Evolutionary conservation across 352 stramenopile genomes (phyloP).

Genomic region (Phytopythium sindhum): DNA sequence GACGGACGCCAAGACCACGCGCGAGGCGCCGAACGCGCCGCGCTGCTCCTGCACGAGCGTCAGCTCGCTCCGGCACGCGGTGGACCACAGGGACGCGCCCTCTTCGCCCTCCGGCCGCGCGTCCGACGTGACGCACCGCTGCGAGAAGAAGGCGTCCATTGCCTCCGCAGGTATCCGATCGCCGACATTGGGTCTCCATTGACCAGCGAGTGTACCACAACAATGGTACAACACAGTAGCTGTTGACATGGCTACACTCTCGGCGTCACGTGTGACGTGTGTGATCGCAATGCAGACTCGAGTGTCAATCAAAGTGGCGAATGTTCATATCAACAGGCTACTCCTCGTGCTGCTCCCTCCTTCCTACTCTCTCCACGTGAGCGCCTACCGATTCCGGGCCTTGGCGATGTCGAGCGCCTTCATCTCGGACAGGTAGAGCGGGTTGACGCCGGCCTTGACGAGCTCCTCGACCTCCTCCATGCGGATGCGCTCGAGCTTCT

Average conservation of each 20-base stretch:
- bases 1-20: conserved; percentile 49
- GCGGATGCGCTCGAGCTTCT: conserved; percentile 86
- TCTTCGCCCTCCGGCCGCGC: conserved; percentile 8
- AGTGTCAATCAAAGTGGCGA: background rate
- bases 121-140: conserved; percentile 66
- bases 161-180: background rate
- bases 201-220: background rate
- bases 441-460: conserved; percentile 84
- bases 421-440: conserved; percentile 91
- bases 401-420: conserved; percentile 89
- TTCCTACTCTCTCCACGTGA: background rate
- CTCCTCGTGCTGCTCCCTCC: background rate
- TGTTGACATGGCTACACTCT: conserved; percentile 4
- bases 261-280: background rate
- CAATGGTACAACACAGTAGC: background rate
- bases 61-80: conserved; percentile 36
- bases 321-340: background rate
- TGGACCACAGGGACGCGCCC: conserved; percentile 17
- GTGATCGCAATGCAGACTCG: background rate
- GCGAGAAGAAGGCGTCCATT: conserved; percentile 67
- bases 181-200: too few relatives aligned
- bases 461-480: conserved; percentile 89
- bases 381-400: conserved; percentile 25
- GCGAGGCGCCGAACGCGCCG: conserved; percentile 44
- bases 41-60: conserved; percentile 68